Conservation (phyloP, 192 early-diverging fungal species). For the Backusella morwellensis region DNA sequence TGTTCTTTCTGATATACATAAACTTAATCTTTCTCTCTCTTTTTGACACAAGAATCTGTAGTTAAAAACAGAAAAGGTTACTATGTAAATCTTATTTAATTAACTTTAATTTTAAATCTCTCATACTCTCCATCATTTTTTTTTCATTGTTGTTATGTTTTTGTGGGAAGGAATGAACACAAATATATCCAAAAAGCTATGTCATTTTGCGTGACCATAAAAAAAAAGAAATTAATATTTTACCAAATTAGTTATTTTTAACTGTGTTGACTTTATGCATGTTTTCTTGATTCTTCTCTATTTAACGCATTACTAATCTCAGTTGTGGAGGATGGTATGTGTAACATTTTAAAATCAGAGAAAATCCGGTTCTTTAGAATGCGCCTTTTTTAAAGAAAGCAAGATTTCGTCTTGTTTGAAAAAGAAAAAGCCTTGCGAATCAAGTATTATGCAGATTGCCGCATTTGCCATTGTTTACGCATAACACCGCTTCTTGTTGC, state of each 20-base stretch:
- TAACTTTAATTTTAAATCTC: not conserved
- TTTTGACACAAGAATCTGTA: not conserved
- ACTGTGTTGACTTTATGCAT: not conserved
- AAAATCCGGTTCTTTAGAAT: not conserved
- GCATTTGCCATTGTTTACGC: too few species aligned
- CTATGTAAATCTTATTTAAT: not conserved
- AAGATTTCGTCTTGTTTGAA: not conserved
- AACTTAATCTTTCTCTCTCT: not conserved
- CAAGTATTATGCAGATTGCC: too few species aligned
- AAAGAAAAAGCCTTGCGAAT: too few species aligned
- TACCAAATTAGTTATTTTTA: not conserved
- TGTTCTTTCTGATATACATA: not conserved
- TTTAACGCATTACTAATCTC: not conserved
- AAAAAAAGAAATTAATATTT: not conserved
- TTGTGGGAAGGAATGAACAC: not conserved
- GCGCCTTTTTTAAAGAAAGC: not conserved
- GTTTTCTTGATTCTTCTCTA: not conserved
- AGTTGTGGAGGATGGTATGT: not conserved
- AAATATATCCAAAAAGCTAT: not conserved
- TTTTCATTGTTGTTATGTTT: not conserved
- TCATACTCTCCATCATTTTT: not conserved
- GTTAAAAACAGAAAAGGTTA: not conserved
- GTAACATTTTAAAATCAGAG: constrained; percentile 1
- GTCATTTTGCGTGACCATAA: not conserved
- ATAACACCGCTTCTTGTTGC: too few species aligned